A percentile compares a stretch with the other conserved stretches of the same genome.
Conservation (phyloP, 2,329 filamentous ascomycete species). For the Rosellinia necatrix region DNA sequence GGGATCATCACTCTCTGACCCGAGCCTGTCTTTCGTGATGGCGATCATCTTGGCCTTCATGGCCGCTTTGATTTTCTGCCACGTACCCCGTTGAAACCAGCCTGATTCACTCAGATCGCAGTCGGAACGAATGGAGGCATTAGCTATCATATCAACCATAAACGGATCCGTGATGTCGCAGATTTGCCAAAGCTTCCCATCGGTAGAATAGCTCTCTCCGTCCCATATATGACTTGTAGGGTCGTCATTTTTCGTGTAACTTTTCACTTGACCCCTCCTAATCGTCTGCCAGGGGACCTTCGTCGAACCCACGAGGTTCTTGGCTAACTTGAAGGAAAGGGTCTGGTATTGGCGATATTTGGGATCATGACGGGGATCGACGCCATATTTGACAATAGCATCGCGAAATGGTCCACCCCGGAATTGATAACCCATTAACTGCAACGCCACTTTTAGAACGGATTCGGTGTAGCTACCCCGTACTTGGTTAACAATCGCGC, state of each 20-base stretch:
- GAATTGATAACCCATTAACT: slow-evolving; percentile 91
- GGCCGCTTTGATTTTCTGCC: slow-evolving; percentile 82
- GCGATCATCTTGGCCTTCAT: slow-evolving; percentile 85
- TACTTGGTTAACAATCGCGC: slow-evolving; percentile 78
- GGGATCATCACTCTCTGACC: slow-evolving; percentile 50
- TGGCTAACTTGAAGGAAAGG: slow-evolving; percentile 78
- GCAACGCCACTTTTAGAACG: slow-evolving; percentile 73
- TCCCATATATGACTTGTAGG: slow-evolving; percentile 77
- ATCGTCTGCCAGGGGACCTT: slow-evolving; percentile 56
- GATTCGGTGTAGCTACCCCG: slow-evolving; percentile 56
- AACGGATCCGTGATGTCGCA: slow-evolving; percentile 88
- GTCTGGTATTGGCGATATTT: slow-evolving; percentile 86
- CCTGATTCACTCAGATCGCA: slow-evolving; percentile 71
- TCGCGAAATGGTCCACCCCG: slow-evolving; percentile 91
- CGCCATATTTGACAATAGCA: slow-evolving; percentile 79
- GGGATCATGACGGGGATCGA: slow-evolving; percentile 81
- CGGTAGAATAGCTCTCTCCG: slow-evolving; percentile 71
- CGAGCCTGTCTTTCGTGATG: slow-evolving; percentile 60
- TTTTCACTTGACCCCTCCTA: slow-evolving; percentile 48
- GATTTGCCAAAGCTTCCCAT: slow-evolving; percentile 92
- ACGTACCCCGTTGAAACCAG: slow-evolving; percentile 82
- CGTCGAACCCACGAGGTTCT: slow-evolving; percentile 51
- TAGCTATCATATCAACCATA: slow-evolving; percentile 67
- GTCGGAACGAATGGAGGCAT: slow-evolving; percentile 59
- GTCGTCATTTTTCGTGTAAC: slow-evolving; percentile 45